Conservation (phyloP, 1,284 basidiomycete genomes). For the Ustilago cynodontis region DNA sequence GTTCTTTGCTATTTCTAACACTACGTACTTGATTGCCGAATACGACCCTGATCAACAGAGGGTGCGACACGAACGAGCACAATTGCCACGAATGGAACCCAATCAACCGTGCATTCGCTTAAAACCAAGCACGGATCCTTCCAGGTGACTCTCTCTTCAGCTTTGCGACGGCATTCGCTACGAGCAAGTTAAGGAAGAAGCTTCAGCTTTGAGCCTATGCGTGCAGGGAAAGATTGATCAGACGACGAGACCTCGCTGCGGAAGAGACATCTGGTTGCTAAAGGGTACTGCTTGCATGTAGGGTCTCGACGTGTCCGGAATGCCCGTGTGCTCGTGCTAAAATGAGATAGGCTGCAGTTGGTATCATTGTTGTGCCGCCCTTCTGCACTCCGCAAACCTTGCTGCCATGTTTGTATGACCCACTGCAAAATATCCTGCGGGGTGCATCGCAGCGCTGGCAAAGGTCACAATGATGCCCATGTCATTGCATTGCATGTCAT, state of each 20-base stretch:
- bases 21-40: no score
- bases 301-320: constrained; percentile 1
- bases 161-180: background rate
- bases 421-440: background rate
- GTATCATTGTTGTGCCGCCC: background rate
- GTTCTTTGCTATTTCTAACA: no score
- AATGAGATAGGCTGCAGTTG: no score
- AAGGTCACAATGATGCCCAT: background rate
- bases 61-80: background rate
- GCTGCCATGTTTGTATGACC: background rate
- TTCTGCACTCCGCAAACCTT: background rate
- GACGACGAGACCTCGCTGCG: background rate
- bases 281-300: background rate
- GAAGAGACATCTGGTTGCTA: no score
- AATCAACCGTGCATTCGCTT: background rate
- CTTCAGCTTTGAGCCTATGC: background rate
- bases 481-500: background rate
- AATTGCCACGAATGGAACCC: background rate
- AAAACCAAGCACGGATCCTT: background rate
- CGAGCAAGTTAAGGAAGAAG: background rate
- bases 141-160: background rate
- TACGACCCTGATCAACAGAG: background rate
- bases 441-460: background rate
- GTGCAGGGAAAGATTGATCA: background rate
- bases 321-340: background rate